Base-by-base conservation (phyloP, 257 asterid genomes). In the Haberlea rhodopensis region DNA sequence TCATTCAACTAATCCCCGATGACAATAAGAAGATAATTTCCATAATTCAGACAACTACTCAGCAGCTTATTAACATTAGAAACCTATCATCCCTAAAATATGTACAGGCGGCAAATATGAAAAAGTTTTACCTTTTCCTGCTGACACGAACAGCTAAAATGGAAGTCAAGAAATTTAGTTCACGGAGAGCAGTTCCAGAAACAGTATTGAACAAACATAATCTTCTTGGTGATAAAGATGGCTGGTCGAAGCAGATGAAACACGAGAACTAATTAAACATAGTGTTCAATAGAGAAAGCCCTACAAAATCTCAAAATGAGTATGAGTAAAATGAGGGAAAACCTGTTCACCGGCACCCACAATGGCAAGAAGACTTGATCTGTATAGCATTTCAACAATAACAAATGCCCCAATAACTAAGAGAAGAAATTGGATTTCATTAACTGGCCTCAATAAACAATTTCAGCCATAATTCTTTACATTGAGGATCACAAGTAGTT, bases 321-420 rank as follows among this genome's bases (percentile, higher is more conserved):
- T 24, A 6, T 29, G 15, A 57, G 55, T 37, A 20, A 61, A 60
- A 57, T 32, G 63, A 64, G 51, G 5, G 25, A 58, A 56, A 68
- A 91, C 96, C 96, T 91, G 98, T 75, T 91, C 95, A 64, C 96
- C 98, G 66, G 96, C 98, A 60, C 98, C 98, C 71, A 91, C 96
- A 62, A 87, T 76, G 59, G 95, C 95, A 18, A 91, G 92, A 67
- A 91, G 90, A 72, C 84, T 87, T 61, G 98, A 73, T 76, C 80
- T 80, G 80, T 85, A 89, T 48, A 87, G 81, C 98, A 91, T 91
- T 81, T 91, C 96, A 65, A 85, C 90, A 54, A 91, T 78, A 56
- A 63, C 73, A 73, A 89, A 91, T 53, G 92, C 98, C 70, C 98
- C 96, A 75, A 82, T 63, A 76, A 76, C 98, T 91, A 75, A 55